phyloP scores from a whole-genome alignment of 176 grass and related monocot species.

The Musa schizocarpa region DNA sequence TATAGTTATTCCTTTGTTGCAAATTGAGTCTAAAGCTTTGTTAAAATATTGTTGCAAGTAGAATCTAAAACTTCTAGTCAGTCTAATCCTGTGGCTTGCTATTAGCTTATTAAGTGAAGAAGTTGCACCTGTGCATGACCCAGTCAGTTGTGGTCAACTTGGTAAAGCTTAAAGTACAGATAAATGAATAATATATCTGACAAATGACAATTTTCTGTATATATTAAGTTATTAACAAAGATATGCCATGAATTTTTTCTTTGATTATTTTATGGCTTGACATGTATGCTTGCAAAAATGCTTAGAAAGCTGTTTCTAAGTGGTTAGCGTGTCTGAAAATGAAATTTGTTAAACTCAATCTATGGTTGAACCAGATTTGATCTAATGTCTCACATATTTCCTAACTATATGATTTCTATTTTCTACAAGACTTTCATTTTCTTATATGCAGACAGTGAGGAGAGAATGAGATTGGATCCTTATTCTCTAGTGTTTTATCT shows the following conservation, averaged over 20 bases:
- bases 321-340: background rate
- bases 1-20: too few species aligned
- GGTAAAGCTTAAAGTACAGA: background rate
- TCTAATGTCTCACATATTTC: background rate
- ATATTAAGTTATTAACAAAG: too few species aligned
- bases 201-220: background rate
- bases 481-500: conserved; percentile 12
- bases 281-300: background rate
- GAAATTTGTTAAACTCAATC: background rate
- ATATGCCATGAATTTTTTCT: background rate
- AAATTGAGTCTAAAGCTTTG: too few species aligned
- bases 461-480: background rate
- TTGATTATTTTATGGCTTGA: background rate
- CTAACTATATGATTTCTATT: background rate
- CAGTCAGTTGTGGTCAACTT: too few species aligned
- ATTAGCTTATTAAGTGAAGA: background rate
- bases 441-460: background rate
- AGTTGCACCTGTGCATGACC: background rate
- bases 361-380: background rate
- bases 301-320: background rate
- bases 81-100: background rate
- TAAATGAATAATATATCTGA: background rate
- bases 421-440: background rate
- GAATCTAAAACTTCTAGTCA: too few species aligned
- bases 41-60: too few species aligned